Conservation (phyloP, 176 grass and related monocot genomes). For the Carex parvula region DNA sequence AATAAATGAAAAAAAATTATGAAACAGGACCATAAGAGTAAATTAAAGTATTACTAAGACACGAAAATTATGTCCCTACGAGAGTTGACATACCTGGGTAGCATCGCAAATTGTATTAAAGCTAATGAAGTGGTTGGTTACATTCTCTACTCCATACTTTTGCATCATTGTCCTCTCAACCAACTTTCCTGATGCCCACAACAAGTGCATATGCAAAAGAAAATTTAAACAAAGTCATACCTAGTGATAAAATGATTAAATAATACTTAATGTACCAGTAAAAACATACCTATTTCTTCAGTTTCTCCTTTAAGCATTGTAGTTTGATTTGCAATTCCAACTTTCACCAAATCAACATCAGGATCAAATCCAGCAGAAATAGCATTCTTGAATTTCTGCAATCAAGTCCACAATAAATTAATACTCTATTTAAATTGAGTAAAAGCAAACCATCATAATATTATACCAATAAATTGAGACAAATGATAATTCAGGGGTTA, state of each 20-base stretch:
- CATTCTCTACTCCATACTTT: slow-evolving; percentile 76
- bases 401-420: background rate
- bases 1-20: background rate
- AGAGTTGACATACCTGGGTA: slow-evolving; percentile 58
- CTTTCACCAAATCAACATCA: slow-evolving; percentile 75
- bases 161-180: slow-evolving; percentile 93
- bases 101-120: slow-evolving; percentile 99
- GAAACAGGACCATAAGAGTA: background rate
- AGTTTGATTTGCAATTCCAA: slow-evolving; percentile 99
- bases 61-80: slow-evolving; percentile 5
- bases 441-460: slow-evolving; percentile 1
- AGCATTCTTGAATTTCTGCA: slow-evolving; percentile 93
- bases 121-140: slow-evolving; percentile 77
- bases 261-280: background rate
- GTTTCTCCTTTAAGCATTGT: slow-evolving; percentile 99
- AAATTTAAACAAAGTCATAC: background rate
- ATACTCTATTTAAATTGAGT: slow-evolving; percentile 7
- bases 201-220: slow-evolving; percentile 1
- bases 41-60: background rate
- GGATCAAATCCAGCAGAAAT: slow-evolving; percentile 91
- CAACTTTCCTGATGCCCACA: slow-evolving; percentile 61
- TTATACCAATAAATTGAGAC: slow-evolving; percentile 5
- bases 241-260: background rate
- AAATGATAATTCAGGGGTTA: slow-evolving; percentile 1
- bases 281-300: slow-evolving; percentile 78